Conservation (phyloP, 805 yeast genomes). For the Ogataea nakhonphanomensis region DNA sequence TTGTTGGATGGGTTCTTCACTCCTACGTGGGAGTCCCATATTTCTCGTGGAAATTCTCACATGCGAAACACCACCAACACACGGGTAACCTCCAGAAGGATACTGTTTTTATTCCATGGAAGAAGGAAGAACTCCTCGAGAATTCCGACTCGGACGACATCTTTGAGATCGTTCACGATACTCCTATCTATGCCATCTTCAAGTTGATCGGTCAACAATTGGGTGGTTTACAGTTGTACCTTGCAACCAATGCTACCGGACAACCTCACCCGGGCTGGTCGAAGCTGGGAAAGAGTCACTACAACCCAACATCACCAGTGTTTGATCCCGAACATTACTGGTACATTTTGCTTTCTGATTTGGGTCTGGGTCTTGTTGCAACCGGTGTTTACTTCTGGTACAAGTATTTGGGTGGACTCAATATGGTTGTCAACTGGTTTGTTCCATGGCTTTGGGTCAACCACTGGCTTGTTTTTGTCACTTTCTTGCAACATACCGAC, state of each 20-base stretch:
- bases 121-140: slow-evolving; percentile 43
- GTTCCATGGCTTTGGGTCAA: slow-evolving; percentile 58
- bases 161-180: slow-evolving; percentile 49
- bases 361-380: slow-evolving; percentile 47
- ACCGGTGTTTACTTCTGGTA: slow-evolving; percentile 52
- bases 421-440: slow-evolving; percentile 52
- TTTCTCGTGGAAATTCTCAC: slow-evolving; percentile 61
- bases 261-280: slow-evolving; percentile 45
- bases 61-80: slow-evolving; percentile 60
- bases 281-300: slow-evolving; percentile 45
- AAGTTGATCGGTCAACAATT: slow-evolving; percentile 50
- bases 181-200: slow-evolving; percentile 47
- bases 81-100: slow-evolving; percentile 60
- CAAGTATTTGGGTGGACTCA: slow-evolving; percentile 44
- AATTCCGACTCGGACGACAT: slow-evolving; percentile 33
- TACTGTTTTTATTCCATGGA: slow-evolving; percentile 57
- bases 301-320: slow-evolving; percentile 51
- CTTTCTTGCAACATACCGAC: slow-evolving; percentile 62
- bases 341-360: slow-evolving; percentile 52
- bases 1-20: slow-evolving; percentile 59
- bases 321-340: slow-evolving; percentile 54
- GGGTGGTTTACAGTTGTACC: slow-evolving; percentile 51
- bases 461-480: slow-evolving; percentile 64
- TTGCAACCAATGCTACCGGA: slow-evolving; percentile 55
- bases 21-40: slow-evolving; percentile 57